A percentile compares a stretch with the other conserved stretches of the same genome.
These are phyloP conservation scores for Thermoascus crustaceus DNA, from an alignment of 2,329 filamentous ascomycete genomes.

Conservation along the genomic window DNA sequence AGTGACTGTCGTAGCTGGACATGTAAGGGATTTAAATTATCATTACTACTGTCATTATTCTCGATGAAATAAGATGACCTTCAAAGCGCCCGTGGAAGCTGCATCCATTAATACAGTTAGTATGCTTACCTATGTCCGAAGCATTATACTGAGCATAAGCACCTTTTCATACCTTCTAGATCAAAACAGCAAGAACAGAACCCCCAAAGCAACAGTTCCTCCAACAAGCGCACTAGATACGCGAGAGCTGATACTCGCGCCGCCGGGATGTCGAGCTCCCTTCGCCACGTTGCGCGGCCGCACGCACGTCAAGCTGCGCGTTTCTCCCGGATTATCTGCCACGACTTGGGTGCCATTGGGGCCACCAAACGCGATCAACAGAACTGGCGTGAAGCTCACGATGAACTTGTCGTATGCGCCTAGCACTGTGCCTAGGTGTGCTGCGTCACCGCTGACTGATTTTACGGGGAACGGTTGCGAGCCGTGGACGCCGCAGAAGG, in stretches of 20 bases:
- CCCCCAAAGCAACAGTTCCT: too few relatives aligned
- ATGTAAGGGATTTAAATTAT: too few relatives aligned
- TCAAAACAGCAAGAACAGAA: too few relatives aligned
- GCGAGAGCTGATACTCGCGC: constrained; percentile 1
- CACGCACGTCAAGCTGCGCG: constrained; percentile 1
- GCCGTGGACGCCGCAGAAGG: neutral
- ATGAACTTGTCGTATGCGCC: constrained; percentile 1
- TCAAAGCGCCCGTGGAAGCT: too few relatives aligned
- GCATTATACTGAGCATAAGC: too few relatives aligned
- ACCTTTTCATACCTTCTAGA: too few relatives aligned
- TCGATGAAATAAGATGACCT: too few relatives aligned
- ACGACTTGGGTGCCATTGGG: neutral
- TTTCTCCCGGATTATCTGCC: neutral
- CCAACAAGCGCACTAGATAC: too few relatives aligned
- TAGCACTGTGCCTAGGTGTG: neutral
- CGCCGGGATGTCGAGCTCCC: neutral
- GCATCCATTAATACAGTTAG: too few relatives aligned
- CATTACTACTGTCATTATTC: too few relatives aligned
- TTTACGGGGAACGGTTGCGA: neutral
- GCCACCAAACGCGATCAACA: constrained; percentile 1
- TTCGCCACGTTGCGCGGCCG: neutral
- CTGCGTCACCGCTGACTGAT: neutral
- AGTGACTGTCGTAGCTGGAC: too few relatives aligned
- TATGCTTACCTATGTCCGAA: too few relatives aligned
- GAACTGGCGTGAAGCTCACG: neutral